Evolutionary conservation across 1,284 basidiomycete genomes (phyloP).

Genomic region (Pseudozyma hubeiensis): DNA sequence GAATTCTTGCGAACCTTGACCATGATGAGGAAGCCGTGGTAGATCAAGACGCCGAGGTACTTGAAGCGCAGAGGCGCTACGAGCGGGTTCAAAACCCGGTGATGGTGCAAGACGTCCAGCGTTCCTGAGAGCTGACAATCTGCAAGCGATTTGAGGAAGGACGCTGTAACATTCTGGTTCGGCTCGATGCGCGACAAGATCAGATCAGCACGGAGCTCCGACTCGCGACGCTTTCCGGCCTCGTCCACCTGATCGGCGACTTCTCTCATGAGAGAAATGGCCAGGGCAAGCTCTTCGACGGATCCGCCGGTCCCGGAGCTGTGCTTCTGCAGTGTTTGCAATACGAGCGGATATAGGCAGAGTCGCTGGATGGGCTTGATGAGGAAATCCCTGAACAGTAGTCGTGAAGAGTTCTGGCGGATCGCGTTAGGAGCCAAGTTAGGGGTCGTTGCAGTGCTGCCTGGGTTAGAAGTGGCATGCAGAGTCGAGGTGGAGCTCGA

Average conservation of each 20-base stretch:
- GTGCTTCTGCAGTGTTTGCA: constrained; percentile 64
- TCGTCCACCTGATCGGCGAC: constrained; percentile 63
- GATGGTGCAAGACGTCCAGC: constrained; percentile 66
- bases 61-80: constrained; percentile 64
- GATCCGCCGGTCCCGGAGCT: constrained; percentile 29
- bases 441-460: constrained; percentile 25
- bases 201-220: constrained; percentile 59
- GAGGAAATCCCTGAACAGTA: constrained; percentile 65
- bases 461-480: constrained; percentile 15
- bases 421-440: constrained; percentile 12
- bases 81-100: constrained; percentile 55
- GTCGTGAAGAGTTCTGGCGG: constrained; percentile 46
- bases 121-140: constrained; percentile 62
- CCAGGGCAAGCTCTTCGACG: constrained; percentile 44
- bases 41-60: constrained; percentile 64
- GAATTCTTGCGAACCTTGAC: constrained; percentile 64
- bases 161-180: constrained; percentile 41
- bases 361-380: constrained; percentile 68
- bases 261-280: constrained; percentile 58
- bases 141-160: constrained; percentile 58
- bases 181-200: constrained; percentile 62
- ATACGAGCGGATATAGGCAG: constrained; percentile 64
- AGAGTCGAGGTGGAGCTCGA: constrained; percentile 25
- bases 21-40: constrained; percentile 60
- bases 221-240: constrained; percentile 60